Conservation (phyloP, 495 filamentous ascomycete species). For the Neurospora sp. region DNA sequence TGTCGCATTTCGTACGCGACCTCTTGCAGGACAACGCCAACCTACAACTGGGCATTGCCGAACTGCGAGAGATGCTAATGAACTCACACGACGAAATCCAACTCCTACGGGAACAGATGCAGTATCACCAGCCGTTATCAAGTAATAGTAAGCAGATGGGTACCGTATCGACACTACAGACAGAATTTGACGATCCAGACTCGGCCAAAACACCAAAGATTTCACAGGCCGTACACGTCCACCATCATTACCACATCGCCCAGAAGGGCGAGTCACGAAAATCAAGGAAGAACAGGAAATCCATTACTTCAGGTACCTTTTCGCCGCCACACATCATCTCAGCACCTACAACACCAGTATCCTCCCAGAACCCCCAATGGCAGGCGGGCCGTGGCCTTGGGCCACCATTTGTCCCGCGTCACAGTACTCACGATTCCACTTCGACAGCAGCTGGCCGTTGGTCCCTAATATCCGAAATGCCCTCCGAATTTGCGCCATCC, state of each 20-base stretch:
- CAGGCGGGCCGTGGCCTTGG: constrained; percentile 3
- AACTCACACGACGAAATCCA: constrained; percentile 94
- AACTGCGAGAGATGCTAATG: constrained; percentile 82
- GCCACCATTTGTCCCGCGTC: constrained; percentile 5
- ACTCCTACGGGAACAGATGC: constrained; percentile 70
- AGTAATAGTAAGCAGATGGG: constrained; percentile 19
- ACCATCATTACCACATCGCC: constrained; percentile 79
- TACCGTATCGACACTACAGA: constrained; percentile 44
- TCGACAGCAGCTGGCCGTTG: constrained; percentile 45
- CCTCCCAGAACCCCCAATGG: constrained; percentile 9
- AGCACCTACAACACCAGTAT: constrained; percentile 16
- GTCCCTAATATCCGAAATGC: constrained; percentile 53
- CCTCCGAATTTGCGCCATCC: constrained; percentile 53
- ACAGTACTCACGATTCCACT: constrained; percentile 32
- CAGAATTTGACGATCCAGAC: constrained; percentile 14
- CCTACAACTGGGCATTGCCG: constrained; percentile 78
- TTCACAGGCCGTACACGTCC: constrained; percentile 74
- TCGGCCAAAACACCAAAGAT: constrained; percentile 17
- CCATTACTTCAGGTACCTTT: constrained; percentile 47
- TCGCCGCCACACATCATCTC: constrained; percentile 37
- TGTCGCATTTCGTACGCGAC: constrained; percentile 90
- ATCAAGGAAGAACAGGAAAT: constrained; percentile 60
- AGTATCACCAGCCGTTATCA: constrained; percentile 61
- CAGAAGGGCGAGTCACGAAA: constrained; percentile 54
- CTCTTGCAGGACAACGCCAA: constrained; percentile 93